phyloP scores from a whole-genome alignment of 495 filamentous ascomycete genomes.

The Parachaetomium inaequale region DNA sequence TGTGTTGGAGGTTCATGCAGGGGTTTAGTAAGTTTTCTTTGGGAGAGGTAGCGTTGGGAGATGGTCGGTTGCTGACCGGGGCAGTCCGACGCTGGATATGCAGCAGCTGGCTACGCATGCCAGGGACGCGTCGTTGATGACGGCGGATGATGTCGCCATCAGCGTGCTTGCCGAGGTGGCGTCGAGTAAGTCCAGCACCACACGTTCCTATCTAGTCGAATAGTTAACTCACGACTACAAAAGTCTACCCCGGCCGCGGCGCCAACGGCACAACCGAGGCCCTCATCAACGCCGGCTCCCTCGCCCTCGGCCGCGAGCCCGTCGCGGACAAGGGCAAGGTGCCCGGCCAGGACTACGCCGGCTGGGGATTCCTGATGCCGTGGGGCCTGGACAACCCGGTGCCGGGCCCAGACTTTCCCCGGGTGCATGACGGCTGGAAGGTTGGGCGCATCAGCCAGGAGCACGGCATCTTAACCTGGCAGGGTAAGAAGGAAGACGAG shows the following conservation, averaged over 20 bases:
- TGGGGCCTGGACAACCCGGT: slow-evolving; percentile 46
- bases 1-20: slow-evolving; percentile 35
- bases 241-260: slow-evolving; percentile 59
- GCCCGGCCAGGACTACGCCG: slow-evolving; percentile 52
- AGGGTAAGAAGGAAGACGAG: slow-evolving; percentile 44
- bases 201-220: neutral
- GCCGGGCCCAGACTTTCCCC: slow-evolving; percentile 38
- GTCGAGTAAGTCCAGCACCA: slow-evolving; percentile 17
- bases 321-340: slow-evolving; percentile 29
- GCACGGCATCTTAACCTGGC: slow-evolving; percentile 59
- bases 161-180: slow-evolving; percentile 67
- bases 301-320: slow-evolving; percentile 70
- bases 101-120: slow-evolving; percentile 78
- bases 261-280: slow-evolving; percentile 55
- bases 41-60: neutral
- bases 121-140: slow-evolving; percentile 34
- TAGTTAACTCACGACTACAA: neutral
- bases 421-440: slow-evolving; percentile 52
- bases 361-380: slow-evolving; percentile 68
- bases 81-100: slow-evolving; percentile 66
- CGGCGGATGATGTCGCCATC: slow-evolving; percentile 58
- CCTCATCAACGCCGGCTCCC: slow-evolving; percentile 64
- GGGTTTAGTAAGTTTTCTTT: slow-evolving; percentile 31
- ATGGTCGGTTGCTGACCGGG: slow-evolving; percentile 37
- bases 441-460: slow-evolving; percentile 63